Percentiles rank a stretch among this genome's conserved stretches.
phyloP scores from a whole-genome alignment of 345 rosid genomes.

The Aurinia saxatilis region DNA sequence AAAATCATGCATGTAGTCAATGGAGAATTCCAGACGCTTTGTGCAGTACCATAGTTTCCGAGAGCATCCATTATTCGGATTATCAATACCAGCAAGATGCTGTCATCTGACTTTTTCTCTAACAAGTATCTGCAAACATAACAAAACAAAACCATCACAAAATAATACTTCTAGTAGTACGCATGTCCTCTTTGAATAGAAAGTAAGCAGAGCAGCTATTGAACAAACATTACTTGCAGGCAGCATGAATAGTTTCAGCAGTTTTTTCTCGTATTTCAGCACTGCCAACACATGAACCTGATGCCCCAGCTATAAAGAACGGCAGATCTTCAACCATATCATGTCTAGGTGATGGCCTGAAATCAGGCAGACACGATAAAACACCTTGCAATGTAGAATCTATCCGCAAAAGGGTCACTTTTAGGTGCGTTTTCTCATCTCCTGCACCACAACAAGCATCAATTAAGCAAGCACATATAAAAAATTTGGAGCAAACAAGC shows the following conservation, averaged over 20 bases:
- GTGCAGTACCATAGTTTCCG: slow-evolving; percentile 78
- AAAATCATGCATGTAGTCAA: slow-evolving; percentile 4
- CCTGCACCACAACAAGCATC: slow-evolving; percentile 52
- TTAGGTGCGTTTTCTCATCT: slow-evolving; percentile 91
- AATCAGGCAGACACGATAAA: slow-evolving; percentile 97
- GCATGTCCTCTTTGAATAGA: not conserved
- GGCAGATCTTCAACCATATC: slow-evolving; percentile 52
- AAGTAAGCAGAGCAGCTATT: slow-evolving; percentile 10
- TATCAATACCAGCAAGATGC: slow-evolving; percentile 78
- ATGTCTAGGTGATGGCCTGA: slow-evolving; percentile 69
- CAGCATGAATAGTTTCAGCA: slow-evolving; percentile 60
- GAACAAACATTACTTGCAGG: slow-evolving; percentile 77
- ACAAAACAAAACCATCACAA: slow-evolving; percentile 12
- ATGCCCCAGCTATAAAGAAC: slow-evolving; percentile 92
- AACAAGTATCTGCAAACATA: slow-evolving; percentile 57
- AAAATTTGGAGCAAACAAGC: slow-evolving; percentile 13
- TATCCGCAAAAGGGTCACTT: slow-evolving; percentile 96
- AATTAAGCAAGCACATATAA: slow-evolving; percentile 8
- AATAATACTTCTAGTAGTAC: slow-evolving; percentile 18
- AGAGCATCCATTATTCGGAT: slow-evolving; percentile 93
- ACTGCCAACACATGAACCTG: slow-evolving; percentile 87
- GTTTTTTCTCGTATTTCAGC: slow-evolving; percentile 80
- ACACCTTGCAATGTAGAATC: slow-evolving; percentile 96
- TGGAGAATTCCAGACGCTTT: slow-evolving; percentile 4
- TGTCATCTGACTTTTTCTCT: slow-evolving; percentile 96